Base-by-base conservation (phyloP, 495 filamentous ascomycete species). In the Podospora comata region DNA sequence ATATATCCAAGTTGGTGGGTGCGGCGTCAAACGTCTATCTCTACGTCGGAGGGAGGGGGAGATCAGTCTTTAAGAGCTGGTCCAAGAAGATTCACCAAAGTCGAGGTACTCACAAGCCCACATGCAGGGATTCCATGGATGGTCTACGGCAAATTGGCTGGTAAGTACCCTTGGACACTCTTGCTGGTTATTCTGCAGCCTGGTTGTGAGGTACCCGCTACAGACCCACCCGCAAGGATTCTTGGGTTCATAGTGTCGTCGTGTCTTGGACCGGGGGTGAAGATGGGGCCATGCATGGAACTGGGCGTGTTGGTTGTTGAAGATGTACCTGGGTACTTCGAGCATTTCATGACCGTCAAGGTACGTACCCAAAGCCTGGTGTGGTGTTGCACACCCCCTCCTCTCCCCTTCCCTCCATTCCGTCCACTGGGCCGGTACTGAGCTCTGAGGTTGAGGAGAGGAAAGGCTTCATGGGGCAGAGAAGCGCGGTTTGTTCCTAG, bases 151-250 rank as follows among this genome's bases (percentile, higher is more conserved):
- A 58, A 58, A 58, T 58, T 58, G 55, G 19, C 56, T 62, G 44
- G 62, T 19, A 57, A 7, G 34, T 39, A 57, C 59, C 6, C 20
- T 16, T 26, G 60, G 65, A 65, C 61, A 23, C 23, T 70, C 53
- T 20, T 66, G 65, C 54, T 54, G 61, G 27, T 57, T 65, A 65
- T 63, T 58, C 65, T 71, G 72, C 62, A 71, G 72, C 72, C 72
- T 71, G 65, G 67, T 48, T 27, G 61, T 56, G 56, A 67, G 60
- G 71, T 73, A 70, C 68, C 63, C 54, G 55, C 68, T 68, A 65
- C 68, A 44, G 27, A 28, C 16, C 57, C 26, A 48, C 30, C 23
- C 20, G 64, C 67, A 57, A 61, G 67, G 67, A 64, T 19, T 18
- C 56, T 53, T 67, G 57, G 54, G 67, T 60, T 27, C 63, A 66